Base-by-base conservation (phyloP, 495 filamentous ascomycete species). In the Penicillium cinerascens region DNA sequence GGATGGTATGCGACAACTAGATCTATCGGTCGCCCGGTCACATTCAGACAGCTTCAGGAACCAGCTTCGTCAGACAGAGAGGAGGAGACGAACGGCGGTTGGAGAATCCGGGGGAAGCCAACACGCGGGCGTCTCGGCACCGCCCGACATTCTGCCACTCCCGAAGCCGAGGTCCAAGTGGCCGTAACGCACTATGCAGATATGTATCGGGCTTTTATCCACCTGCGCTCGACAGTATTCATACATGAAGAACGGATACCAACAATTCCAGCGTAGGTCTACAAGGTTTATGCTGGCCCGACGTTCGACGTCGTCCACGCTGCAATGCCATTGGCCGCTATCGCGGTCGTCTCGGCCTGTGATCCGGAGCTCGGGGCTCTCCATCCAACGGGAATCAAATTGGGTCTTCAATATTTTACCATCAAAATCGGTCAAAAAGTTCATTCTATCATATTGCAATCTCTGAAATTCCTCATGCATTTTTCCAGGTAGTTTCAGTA, bases 141-240 rank as follows among this genome's bases (percentile, higher is more conserved):
- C 65, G 65, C 68, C 63, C 63, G 55, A 61, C 56, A 49, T 69
- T 70, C 64, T 67, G 66, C 60, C 68, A 56, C 47, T 52, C 60
- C 59, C 60, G 61, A 63, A 65, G 69, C 69, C 69, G 69, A 72
- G 69, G 69, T 72, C 50, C 58, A 65, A 13, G 1, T 33, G 29
- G 29, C 29, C 11, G 8, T 33, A 10, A 33, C 29, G 29, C 29
- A 33, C 3, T 10, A 3, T 33, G 11, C 10, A 33, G 29, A 33
- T 3, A 33, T 15, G 29, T 3, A 33, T n/a, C n/a, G 10, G 29
- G 9, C 11, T 13, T 33, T 33, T 33, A 3, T 8, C 2, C 29
- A 11, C 9, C 10, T 33, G 11, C 9, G 29, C 3, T 13, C 3
- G 1, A 33, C 2, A 11, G 2, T 8, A 1, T 33, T 33, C 26